Conservation (phyloP, 2,329 filamentous ascomycete genomes). For the Sordariomycetes sp. region DNA sequence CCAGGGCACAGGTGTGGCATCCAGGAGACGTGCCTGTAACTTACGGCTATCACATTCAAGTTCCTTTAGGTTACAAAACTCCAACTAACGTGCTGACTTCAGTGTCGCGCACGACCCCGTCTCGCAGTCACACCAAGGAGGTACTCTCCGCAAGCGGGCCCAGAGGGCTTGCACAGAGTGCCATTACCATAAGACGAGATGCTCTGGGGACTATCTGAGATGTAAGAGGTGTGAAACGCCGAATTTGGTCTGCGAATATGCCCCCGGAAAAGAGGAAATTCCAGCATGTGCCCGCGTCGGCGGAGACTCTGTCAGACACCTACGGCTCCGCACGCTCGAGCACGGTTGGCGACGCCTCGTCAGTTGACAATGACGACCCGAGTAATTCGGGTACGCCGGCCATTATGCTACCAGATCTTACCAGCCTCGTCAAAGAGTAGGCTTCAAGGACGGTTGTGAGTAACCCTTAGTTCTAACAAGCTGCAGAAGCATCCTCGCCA, state of each 20-base stretch:
- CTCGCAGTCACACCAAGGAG: conserved; percentile 26
- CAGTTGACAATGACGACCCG: conserved; percentile 3
- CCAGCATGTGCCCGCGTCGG: conserved; percentile 16
- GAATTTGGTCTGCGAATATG: conserved; percentile 24
- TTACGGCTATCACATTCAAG: background rate
- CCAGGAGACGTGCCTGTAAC: background rate
- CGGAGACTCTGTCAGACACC: background rate
- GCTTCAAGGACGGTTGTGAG: background rate
- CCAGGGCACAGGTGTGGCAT: background rate
- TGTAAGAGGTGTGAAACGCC: conserved; percentile 22
- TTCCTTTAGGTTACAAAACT: background rate
- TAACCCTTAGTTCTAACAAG: background rate
- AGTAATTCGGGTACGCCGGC: background rate
- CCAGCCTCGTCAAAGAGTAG: conserved; percentile 7
- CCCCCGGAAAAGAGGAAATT: conserved; percentile 23
- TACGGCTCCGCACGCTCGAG: background rate
- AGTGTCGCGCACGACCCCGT: conserved; percentile 20
- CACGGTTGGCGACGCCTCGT: conserved; percentile 2
- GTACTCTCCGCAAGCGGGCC: conserved; percentile 24
- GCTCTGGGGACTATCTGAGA: conserved; percentile 23
- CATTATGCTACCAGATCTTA: conserved; percentile 3
- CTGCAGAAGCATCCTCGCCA: conserved; percentile 14
- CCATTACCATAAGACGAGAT: conserved; percentile 27
- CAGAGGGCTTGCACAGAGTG: conserved; percentile 27
- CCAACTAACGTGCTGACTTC: background rate